Evolutionary conservation across 2,329 filamentous ascomycete species (phyloP).

Genomic region (Alternaria incomplexa): DNA sequence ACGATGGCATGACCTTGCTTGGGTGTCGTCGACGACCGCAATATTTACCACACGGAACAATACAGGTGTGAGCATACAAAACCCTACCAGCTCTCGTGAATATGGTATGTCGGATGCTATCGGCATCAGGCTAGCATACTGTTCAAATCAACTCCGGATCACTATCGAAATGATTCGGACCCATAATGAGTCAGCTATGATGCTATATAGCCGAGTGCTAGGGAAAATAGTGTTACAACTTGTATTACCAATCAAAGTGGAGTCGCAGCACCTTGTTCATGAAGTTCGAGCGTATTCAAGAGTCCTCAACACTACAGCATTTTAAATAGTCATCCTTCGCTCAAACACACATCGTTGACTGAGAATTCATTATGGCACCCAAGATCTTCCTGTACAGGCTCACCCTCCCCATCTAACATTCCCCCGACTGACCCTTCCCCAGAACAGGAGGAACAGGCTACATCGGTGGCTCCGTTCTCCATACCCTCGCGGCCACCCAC

Average conservation of each 20-base stretch:
- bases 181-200: not conserved
- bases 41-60: not conserved
- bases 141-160: too few relatives aligned
- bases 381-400: conserved; percentile 39
- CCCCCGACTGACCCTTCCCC: not conserved
- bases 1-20: not conserved
- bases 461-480: conserved; percentile 61
- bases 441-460: conserved; percentile 61
- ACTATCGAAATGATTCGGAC: not conserved
- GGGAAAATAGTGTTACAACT: not conserved
- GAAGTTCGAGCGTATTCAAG: conserved; percentile 7
- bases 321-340: too few relatives aligned
- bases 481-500: conserved; percentile 53
- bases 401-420: not conserved
- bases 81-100: too few relatives aligned
- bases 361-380: conserved; percentile 25
- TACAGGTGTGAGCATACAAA: too few relatives aligned
- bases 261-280: not conserved
- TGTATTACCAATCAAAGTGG: conserved; percentile 1
- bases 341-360: not conserved
- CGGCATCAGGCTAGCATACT: too few relatives aligned
- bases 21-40: not conserved
- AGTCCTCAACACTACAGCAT: too few relatives aligned
- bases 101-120: too few relatives aligned
- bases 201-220: not conserved